Evolutionary conservation across 352 stramenopile genomes (phyloP), one percentile per base, ranked within the genome.

Genomic region (Phytophthora litchii): DNA sequence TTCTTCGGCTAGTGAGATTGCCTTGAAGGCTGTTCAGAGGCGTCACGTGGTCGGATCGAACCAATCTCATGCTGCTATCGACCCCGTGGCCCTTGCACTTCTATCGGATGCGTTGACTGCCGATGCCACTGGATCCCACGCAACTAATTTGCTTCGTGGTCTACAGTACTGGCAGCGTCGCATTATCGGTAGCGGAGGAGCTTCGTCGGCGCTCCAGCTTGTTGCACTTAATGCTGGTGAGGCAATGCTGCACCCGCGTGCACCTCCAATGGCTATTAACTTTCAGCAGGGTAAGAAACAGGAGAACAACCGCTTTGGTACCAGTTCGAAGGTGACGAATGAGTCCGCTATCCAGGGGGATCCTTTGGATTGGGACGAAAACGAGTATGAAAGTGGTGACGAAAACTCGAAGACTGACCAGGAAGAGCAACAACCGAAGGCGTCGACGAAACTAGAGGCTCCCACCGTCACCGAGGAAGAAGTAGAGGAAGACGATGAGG

Each of bases 161-260:
- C 56, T 92, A 21, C 63, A 83, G 48, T 83, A 81, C 50, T 91
- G 77, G 83, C 70, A 83, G 32, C 65, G 59, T 48, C 64, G 55
- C 29, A 21, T 50, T 14, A 37, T 60, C 31, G 47, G 46, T 23
- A 68, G 29, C 16, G 54, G 55, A 31, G 67, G 58, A 37, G 47
- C 62, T 49, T 76, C 67, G 20, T 70, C 59, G 25, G 62, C 31
- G 9, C 19, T 89, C 9, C 74, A 82, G 48, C 64, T 88, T 7
- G 41, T 89, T 4, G 81, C 82, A 19, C 66, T 89, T 1, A 91
- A 79, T 38, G 77, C 72, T 10, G 74, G 80, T 23, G 86, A 95
- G 46, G 77, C 77, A 7, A 60, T 93, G 42, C 54, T 95, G 40
- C 86, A 93, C 32, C 86, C 83, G 11, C 83, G 86, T 40, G 83